phyloP scores from a whole-genome alignment of 129 eudicot species.

The Chrysanthemum makinoi region DNA sequence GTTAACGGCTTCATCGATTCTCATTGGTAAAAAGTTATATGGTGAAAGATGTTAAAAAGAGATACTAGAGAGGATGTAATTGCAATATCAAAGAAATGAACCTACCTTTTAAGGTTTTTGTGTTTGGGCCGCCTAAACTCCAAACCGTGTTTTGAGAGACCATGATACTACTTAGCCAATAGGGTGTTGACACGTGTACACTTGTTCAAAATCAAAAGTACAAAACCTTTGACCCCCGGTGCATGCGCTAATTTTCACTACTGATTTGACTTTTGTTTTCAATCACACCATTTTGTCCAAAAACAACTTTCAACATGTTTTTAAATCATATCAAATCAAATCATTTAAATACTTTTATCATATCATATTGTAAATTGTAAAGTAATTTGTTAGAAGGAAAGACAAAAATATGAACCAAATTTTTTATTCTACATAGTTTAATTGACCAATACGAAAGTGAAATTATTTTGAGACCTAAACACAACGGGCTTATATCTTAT shows the following conservation, averaged over 20 bases:
- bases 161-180: slow-evolving; percentile 24
- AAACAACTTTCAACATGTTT: too few relatives aligned
- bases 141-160: slow-evolving; percentile 21
- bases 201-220: slow-evolving; percentile 2
- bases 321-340: too few relatives aligned
- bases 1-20: not conserved
- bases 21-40: not conserved
- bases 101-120: not conserved
- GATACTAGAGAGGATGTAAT: not conserved
- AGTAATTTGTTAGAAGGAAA: too few relatives aligned
- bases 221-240: slow-evolving; percentile 5
- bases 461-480: too few relatives aligned
- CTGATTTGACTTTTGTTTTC: not conserved
- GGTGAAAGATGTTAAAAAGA: slow-evolving; percentile 3
- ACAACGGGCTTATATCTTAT: too few relatives aligned
- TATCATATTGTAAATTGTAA: too few relatives aligned
- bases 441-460: too few relatives aligned
- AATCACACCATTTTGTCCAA: too few relatives aligned
- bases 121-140: slow-evolving; percentile 25
- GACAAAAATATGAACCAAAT: too few relatives aligned
- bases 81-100: slow-evolving; percentile 2
- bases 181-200: slow-evolving; percentile 17
- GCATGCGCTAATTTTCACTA: slow-evolving; percentile 18
- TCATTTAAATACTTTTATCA: too few relatives aligned
- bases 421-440: too few relatives aligned